Conservation (phyloP, 2,329 filamentous ascomycete genomes). For the Arthrobotrys musiformis region DNA sequence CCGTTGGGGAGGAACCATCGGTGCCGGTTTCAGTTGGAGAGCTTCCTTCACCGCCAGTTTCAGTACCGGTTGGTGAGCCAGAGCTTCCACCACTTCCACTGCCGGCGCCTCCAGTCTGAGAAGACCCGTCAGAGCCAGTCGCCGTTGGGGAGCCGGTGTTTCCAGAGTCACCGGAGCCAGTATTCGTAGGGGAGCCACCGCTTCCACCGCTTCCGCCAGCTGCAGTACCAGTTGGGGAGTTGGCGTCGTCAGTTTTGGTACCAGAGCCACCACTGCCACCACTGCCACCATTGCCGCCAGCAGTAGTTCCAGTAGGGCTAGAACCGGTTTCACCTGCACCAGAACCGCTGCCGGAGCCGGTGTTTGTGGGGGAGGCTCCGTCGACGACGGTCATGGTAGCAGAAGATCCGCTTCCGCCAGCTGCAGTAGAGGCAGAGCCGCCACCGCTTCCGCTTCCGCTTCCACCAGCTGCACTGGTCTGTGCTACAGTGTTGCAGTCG, state of each 20-base stretch:
- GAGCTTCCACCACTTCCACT: neutral
- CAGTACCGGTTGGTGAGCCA: slow-evolving; percentile 20
- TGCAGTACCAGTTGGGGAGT: slow-evolving; percentile 13
- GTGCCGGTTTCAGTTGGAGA: neutral
- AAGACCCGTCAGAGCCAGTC: neutral
- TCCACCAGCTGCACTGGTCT: slow-evolving; percentile 12
- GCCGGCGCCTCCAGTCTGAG: neutral
- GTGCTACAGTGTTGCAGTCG: slow-evolving; percentile 16
- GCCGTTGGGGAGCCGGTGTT: neutral
- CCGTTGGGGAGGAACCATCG: neutral
- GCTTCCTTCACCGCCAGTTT: neutral
- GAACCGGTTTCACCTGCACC: slow-evolving; percentile 9
- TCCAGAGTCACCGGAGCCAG: neutral
- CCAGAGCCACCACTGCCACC: slow-evolving; percentile 25
- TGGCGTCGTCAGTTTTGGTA: neutral
- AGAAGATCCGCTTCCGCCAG: neutral
- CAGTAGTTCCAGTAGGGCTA: slow-evolving; percentile 5
- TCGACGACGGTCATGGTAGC: neutral
- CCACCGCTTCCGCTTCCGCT: slow-evolving; percentile 8
- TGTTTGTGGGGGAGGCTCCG: neutral
- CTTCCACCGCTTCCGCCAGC: neutral
- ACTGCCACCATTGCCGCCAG: slow-evolving; percentile 4
- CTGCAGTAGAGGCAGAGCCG: slow-evolving; percentile 7
- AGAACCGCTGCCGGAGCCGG: neutral
- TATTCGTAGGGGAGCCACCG: slow-evolving; percentile 3